Conservation (phyloP, 176 grass and related monocot genomes). For the Chloris gayana region DNA sequence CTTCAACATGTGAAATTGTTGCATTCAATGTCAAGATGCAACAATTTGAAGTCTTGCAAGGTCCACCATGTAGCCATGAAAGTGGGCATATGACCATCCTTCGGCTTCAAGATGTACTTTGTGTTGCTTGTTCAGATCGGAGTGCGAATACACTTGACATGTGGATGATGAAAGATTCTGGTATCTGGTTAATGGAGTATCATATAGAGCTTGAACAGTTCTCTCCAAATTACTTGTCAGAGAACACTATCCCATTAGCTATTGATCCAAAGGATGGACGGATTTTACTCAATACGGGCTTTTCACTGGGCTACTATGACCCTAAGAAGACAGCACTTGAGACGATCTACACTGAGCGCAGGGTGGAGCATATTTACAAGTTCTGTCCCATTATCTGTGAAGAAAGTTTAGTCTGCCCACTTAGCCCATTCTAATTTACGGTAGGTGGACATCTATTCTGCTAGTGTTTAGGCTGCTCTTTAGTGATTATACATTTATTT, state of each 20-base stretch:
- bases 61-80: constrained; percentile 32
- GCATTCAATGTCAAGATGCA: constrained; percentile 16
- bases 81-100: constrained; percentile 25
- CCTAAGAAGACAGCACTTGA: constrained; percentile 18
- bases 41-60: constrained; percentile 37
- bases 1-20: constrained; percentile 22
- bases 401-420: constrained; percentile 41
- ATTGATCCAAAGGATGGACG: constrained; percentile 31
- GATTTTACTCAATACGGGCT: constrained; percentile 32
- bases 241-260: constrained; percentile 25
- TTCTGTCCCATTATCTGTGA: constrained; percentile 27
- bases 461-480: not conserved
- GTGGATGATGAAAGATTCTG: constrained; percentile 34
- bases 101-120: constrained; percentile 29
- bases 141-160: constrained; percentile 24
- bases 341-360: constrained; percentile 10
- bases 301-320: constrained; percentile 42
- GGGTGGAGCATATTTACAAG: not conserved
- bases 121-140: constrained; percentile 23
- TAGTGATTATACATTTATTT: not conserved
- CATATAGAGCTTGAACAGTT: constrained; percentile 29
- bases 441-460: not conserved
- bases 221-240: constrained; percentile 15
- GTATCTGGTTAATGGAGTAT: constrained; percentile 28
- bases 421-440: not conserved